Percentiles rank a stretch among this genome's conserved stretches.
Conservation (phyloP, 2,329 filamentous ascomycete species). For the Trichoderma endophyticum region DNA sequence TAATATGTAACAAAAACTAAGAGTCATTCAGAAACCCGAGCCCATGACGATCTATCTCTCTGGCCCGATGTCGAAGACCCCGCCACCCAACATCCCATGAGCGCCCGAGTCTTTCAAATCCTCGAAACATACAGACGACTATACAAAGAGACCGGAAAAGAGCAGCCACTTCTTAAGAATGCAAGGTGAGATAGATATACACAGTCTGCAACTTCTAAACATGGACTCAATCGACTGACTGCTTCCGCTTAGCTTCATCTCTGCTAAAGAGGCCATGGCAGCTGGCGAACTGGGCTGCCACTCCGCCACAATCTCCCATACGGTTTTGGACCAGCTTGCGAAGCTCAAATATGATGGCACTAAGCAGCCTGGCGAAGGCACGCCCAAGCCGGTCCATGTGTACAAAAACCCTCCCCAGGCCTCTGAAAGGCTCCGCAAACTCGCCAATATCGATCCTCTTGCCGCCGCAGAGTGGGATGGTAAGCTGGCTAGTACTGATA, state of each 20-base stretch:
- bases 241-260: slow-evolving; percentile 37
- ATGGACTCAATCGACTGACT: neutral
- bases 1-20: neutral
- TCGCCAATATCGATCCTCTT: slow-evolving; percentile 40
- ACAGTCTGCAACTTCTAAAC: neutral
- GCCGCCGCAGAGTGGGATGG: slow-evolving; percentile 37
- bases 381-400: slow-evolving; percentile 39
- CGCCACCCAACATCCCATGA: slow-evolving; percentile 46
- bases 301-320: slow-evolving; percentile 21
- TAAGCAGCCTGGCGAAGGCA: slow-evolving; percentile 37
- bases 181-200: slow-evolving; percentile 32
- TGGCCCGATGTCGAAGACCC: slow-evolving; percentile 48
- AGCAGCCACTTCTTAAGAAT: slow-evolving; percentile 47
- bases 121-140: slow-evolving; percentile 45
- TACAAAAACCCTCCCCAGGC: slow-evolving; percentile 36
- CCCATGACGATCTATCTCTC: slow-evolving; percentile 41
- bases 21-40: slow-evolving; percentile 36
- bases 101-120: slow-evolving; percentile 46
- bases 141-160: slow-evolving; percentile 45
- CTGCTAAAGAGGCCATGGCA: slow-evolving; percentile 43
- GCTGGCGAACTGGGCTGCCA: slow-evolving; percentile 45
- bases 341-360: slow-evolving; percentile 36
- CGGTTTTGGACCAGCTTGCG: slow-evolving; percentile 37
- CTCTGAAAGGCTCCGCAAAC: slow-evolving; percentile 34
- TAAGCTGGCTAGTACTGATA: slow-evolving; percentile 37